phyloP scores from a whole-genome alignment of 1,284 basidiomycete species.

The Ustilago crameri region DNA sequence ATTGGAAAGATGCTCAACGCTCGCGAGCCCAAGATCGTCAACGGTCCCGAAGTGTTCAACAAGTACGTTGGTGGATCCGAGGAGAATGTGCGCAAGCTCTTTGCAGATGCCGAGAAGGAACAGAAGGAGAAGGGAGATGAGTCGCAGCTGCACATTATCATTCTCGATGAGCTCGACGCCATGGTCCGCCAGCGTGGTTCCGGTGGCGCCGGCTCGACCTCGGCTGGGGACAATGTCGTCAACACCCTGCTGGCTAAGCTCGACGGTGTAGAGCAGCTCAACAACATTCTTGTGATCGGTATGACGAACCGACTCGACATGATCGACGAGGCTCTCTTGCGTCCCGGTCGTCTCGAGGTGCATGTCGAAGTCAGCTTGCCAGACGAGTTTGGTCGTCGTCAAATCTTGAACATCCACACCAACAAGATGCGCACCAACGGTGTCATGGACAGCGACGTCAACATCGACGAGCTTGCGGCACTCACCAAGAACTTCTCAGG shows the following conservation, averaged over 20 bases:
- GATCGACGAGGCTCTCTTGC: slow-evolving; percentile 97
- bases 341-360: slow-evolving; percentile 98
- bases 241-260: slow-evolving; percentile 99
- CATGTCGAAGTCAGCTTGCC: slow-evolving; percentile 99
- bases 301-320: slow-evolving; percentile 99
- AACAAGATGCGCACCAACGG: slow-evolving; percentile 90
- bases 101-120: slow-evolving; percentile 98
- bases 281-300: slow-evolving; percentile 99
- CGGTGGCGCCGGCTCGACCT: slow-evolving; percentile 77
- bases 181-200: slow-evolving; percentile 93
- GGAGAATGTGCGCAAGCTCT: slow-evolving; percentile 97
- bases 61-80: slow-evolving; percentile 98
- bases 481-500: slow-evolving; percentile 97
- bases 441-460: slow-evolving; percentile 89
- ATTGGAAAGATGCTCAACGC: slow-evolving; percentile 99
- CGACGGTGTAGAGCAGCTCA: slow-evolving; percentile 99
- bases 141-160: slow-evolving; percentile 97
- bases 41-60: slow-evolving; percentile 96
- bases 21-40: slow-evolving; percentile 96
- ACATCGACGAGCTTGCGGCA: slow-evolving; percentile 83
- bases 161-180: slow-evolving; percentile 98
- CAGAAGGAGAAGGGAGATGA: slow-evolving; percentile 99
- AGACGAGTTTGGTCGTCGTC: slow-evolving; percentile 89
- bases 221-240: slow-evolving; percentile 97
- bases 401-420: slow-evolving; percentile 97